phyloP scores from a whole-genome alignment of 192 early-diverging fungal species.

The Linderina pennispora region DNA sequence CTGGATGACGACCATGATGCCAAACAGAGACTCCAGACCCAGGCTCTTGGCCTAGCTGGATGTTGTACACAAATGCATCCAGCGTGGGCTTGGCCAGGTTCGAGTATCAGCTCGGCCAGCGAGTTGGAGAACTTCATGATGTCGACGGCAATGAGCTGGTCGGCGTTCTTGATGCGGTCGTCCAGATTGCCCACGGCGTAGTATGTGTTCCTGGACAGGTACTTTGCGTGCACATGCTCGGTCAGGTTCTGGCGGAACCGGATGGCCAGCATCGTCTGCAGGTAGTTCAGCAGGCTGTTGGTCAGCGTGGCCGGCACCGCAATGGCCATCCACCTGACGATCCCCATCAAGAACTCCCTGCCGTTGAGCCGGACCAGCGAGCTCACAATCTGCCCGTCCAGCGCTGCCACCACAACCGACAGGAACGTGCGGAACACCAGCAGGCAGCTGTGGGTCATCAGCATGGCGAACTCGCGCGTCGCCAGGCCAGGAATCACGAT shows the following conservation, averaged over 20 bases:
- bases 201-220: slow-evolving; percentile 86
- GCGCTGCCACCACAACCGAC: slow-evolving; percentile 82
- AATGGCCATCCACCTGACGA: slow-evolving; percentile 88
- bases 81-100: slow-evolving; percentile 94
- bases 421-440: slow-evolving; percentile 83
- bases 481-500: slow-evolving; percentile 82
- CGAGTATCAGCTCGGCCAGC: slow-evolving; percentile 81
- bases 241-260: slow-evolving; percentile 84
- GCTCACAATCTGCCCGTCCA: slow-evolving; percentile 65
- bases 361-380: slow-evolving; percentile 54
- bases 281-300: slow-evolving; percentile 80
- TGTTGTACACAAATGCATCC: slow-evolving; percentile 90
- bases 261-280: slow-evolving; percentile 71
- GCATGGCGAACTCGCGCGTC: slow-evolving; percentile 81
- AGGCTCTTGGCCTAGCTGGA: slow-evolving; percentile 79
- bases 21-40: slow-evolving; percentile 80
- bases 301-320: slow-evolving; percentile 96
- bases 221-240: slow-evolving; percentile 78
- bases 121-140: slow-evolving; percentile 87
- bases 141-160: slow-evolving; percentile 87
- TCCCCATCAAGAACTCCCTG: slow-evolving; percentile 74
- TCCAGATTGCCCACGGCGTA: slow-evolving; percentile 92
- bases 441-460: slow-evolving; percentile 80
- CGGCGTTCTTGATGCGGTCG: slow-evolving; percentile 85
- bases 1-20: slow-evolving; percentile 73